Percentiles rank a stretch among this genome's conserved stretches.
These are phyloP conservation scores for Cryptococcus sp. DNA, from an alignment of 1,284 basidiomycete genomes.

Conservation along the genomic window DNA sequence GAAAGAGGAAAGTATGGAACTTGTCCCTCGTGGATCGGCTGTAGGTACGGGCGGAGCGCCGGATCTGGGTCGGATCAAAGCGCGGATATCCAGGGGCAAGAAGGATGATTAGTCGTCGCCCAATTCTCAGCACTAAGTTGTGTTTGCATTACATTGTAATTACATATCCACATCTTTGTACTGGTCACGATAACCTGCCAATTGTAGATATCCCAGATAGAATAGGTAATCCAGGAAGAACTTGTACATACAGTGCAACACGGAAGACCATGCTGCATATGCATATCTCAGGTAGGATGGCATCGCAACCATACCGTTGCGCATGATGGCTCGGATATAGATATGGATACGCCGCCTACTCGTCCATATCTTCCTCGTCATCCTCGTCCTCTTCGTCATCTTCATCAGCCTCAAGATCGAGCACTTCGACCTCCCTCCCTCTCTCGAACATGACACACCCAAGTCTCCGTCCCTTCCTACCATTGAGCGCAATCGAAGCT, in stretches of 20 bases:
- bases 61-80: not conserved
- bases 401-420: slow-evolving; percentile 45
- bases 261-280: no score
- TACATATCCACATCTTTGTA: no score
- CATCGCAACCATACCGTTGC: no score
- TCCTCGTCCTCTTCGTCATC: slow-evolving; percentile 34
- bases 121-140: no score
- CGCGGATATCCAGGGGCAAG: not conserved
- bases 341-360: no score
- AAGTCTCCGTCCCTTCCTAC: slow-evolving; percentile 33
- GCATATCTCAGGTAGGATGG: no score
- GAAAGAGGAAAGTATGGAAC: not conserved
- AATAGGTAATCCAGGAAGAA: no score
- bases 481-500: slow-evolving; percentile 37
- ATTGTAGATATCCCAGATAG: no score
- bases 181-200: no score
- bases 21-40: not conserved
- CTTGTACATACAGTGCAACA: no score
- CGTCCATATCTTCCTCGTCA: slow-evolving; percentile 19
- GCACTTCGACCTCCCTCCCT: slow-evolving; percentile 34
- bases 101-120: not conserved
- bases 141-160: no score
- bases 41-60: not conserved
- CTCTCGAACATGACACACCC: slow-evolving; percentile 36
- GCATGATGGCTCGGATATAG: no score